phyloP scores from a whole-genome alignment of 1,139 yeast species.

The Kluyveromyces sp. region DNA sequence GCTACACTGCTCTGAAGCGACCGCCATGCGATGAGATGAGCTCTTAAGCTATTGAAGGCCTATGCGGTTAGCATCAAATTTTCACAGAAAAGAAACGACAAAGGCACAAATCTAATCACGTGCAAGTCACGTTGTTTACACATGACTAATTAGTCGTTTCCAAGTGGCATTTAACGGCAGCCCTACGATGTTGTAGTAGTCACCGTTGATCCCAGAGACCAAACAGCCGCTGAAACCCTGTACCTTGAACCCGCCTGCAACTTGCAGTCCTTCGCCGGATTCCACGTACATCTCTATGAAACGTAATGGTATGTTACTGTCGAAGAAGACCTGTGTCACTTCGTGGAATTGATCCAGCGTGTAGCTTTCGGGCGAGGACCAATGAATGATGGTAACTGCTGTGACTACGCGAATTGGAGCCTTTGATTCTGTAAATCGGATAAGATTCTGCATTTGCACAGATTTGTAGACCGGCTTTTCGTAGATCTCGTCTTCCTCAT shows the following conservation, averaged over 20 bases:
- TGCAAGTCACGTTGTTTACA: background rate
- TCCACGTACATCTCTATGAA: slow-evolving; percentile 55
- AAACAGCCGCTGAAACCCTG: slow-evolving; percentile 68
- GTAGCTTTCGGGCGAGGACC: slow-evolving; percentile 19
- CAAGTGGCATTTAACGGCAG: slow-evolving; percentile 42
- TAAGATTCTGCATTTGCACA: slow-evolving; percentile 46
- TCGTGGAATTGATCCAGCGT: slow-evolving; percentile 32
- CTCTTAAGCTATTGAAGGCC: background rate
- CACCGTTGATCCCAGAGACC: slow-evolving; percentile 63
- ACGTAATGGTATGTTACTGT: slow-evolving; percentile 42
- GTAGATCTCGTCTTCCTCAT: slow-evolving; percentile 49
- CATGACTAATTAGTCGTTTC: slow-evolving; percentile 2
- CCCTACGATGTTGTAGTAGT: slow-evolving; percentile 84
- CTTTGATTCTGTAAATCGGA: slow-evolving; percentile 38
- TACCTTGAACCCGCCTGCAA: slow-evolving; percentile 89
- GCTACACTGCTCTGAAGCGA: background rate
- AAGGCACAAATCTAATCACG: background rate
- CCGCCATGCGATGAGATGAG: slow-evolving; percentile 2
- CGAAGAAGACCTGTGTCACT: slow-evolving; percentile 43
- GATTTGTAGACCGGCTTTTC: slow-evolving; percentile 66
- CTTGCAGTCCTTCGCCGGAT: slow-evolving; percentile 67
- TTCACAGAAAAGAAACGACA: background rate
- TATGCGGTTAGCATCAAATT: background rate
- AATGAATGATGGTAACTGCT: slow-evolving; percentile 43
- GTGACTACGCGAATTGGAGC: slow-evolving; percentile 54